phyloP scores from a whole-genome alignment of 2,329 filamentous ascomycete genomes.

The Fusarium bulbicola region DNA sequence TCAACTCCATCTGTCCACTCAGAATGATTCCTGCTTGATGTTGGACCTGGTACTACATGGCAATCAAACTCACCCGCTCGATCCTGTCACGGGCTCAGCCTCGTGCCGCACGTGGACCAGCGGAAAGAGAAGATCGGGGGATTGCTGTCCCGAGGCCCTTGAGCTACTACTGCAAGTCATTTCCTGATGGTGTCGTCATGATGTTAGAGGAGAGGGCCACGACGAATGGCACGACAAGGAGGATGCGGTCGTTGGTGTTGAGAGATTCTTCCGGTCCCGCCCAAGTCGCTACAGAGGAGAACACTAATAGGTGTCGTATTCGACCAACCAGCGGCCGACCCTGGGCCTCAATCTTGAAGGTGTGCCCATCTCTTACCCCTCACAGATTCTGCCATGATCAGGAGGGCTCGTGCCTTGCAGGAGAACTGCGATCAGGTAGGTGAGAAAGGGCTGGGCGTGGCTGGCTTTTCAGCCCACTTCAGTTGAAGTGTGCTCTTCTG shows the following conservation, averaged over 20 bases:
- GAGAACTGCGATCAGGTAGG: conserved; percentile 14
- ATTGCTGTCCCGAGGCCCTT: conserved; percentile 2
- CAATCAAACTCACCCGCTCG: conserved; percentile 30
- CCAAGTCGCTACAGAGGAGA: conserved; percentile 3
- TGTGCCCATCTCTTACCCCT: conserved; percentile 17
- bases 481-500: conserved; percentile 25
- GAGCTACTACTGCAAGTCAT: conserved; percentile 40
- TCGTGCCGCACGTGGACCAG: conserved; percentile 25
- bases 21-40: neutral
- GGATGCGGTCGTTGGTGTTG: conserved; percentile 3
- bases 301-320: neutral
- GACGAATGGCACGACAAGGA: conserved; percentile 1
- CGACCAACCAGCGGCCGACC: conserved; percentile 29
- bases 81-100: conserved; percentile 27
- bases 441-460: neutral
- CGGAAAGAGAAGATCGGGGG: neutral
- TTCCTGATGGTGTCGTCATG: conserved; percentile 13
- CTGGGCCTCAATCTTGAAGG: neutral
- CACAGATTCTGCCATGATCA: conserved; percentile 15
- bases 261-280: conserved; percentile 3
- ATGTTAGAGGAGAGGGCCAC: conserved; percentile 12
- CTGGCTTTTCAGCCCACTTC: conserved; percentile 20
- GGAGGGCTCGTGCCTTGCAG: conserved; percentile 37
- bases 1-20: neutral
- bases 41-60: neutral